phyloP scores from a whole-genome alignment of 441 rosid genomes.

The Eruca vesicaria region DNA sequence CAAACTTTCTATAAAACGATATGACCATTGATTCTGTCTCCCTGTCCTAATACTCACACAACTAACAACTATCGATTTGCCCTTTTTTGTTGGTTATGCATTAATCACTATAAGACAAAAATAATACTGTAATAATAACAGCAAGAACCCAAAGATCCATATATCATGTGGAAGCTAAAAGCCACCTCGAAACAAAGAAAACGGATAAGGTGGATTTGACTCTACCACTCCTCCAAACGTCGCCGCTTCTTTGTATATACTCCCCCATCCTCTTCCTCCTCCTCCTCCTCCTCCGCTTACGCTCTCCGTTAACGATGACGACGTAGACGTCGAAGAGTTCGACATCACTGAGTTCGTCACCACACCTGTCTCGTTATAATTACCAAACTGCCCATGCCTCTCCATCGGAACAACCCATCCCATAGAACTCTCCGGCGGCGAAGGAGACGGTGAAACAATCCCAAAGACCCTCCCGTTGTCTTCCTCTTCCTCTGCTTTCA shows the following conservation, averaged over 20 bases:
- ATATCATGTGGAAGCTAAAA: slow-evolving; percentile 54
- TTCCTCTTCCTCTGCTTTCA: slow-evolving; percentile 53
- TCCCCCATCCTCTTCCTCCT: slow-evolving; percentile 31
- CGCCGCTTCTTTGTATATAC: slow-evolving; percentile 24
- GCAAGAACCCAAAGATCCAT: slow-evolving; percentile 34
- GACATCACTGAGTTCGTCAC: neutral
- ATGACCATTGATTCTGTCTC: slow-evolving; percentile 26
- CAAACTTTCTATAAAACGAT: slow-evolving; percentile 30
- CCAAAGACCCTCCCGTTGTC: slow-evolving; percentile 42
- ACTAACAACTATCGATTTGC: slow-evolving; percentile 24
- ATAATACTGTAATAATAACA: slow-evolving; percentile 17
- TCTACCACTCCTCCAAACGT: slow-evolving; percentile 37
- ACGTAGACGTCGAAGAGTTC: slow-evolving; percentile 2
- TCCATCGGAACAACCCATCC: slow-evolving; percentile 37
- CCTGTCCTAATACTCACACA: slow-evolving; percentile 21
- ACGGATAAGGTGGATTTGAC: slow-evolving; percentile 64
- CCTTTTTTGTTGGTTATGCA: neutral
- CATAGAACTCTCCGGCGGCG: slow-evolving; percentile 38
- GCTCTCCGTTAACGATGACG: slow-evolving; percentile 32
- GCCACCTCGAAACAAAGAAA: slow-evolving; percentile 78
- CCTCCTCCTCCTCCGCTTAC: neutral
- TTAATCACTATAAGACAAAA: neutral
- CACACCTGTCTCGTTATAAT: slow-evolving; percentile 14
- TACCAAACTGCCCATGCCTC: slow-evolving; percentile 15
- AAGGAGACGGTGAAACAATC: slow-evolving; percentile 32